phyloP scores from a whole-genome alignment of 2,329 filamentous ascomycete genomes.

The Simplicillium sp. region DNA sequence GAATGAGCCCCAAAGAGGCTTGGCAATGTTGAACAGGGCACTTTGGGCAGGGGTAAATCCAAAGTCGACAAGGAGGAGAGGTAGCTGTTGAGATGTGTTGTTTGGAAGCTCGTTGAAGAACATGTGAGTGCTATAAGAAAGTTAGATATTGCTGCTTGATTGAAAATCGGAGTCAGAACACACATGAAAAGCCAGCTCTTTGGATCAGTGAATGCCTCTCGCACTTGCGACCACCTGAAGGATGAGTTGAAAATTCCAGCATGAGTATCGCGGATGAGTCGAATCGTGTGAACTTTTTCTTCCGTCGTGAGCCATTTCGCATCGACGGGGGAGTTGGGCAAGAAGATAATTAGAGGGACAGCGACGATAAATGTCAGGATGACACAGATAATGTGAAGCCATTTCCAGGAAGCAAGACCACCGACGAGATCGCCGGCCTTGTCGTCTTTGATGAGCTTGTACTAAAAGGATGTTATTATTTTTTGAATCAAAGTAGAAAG shows the following conservation, averaged over 20 bases:
- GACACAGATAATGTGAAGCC: constrained; percentile 46
- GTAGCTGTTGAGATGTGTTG: constrained; percentile 15
- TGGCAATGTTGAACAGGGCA: constrained; percentile 15
- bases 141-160: too few species aligned
- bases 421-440: constrained; percentile 8
- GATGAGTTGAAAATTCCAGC: constrained; percentile 12
- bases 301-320: constrained; percentile 11
- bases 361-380: constrained; percentile 45
- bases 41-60: constrained; percentile 15
- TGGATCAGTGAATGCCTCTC: constrained; percentile 11
- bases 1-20: constrained; percentile 12
- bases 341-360: constrained; percentile 9
- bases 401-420: constrained; percentile 19
- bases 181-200: constrained; percentile 14
- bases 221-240: constrained; percentile 14
- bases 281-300: constrained; percentile 13
- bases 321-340: constrained; percentile 12
- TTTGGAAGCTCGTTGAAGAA: constrained; percentile 17
- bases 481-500: too few species aligned
- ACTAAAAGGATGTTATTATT: not conserved
- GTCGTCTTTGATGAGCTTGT: constrained; percentile 15
- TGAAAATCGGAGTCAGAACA: not conserved
- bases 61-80: constrained; percentile 14
- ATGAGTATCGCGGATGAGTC: constrained; percentile 11
- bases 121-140: constrained; percentile 11